phyloP scores from a whole-genome alignment of 257 asterid species.

The Forsythia suspensa region DNA sequence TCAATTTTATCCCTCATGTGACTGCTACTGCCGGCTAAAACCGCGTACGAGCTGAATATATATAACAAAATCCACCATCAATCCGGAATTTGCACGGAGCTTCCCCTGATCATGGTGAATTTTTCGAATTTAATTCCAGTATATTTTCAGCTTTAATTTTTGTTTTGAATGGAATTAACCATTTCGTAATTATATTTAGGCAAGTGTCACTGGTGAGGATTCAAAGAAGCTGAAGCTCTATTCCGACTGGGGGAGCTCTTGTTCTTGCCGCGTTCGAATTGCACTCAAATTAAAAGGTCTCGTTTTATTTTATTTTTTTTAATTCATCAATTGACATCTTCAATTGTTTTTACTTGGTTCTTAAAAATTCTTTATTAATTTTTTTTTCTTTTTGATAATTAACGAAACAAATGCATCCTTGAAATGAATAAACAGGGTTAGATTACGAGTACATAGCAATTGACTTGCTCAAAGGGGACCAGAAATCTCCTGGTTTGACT shows the following conservation, averaged over 20 bases:
- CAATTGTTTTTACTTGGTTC: background rate
- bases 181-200: constrained; percentile 11
- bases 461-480: constrained; percentile 76
- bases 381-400: background rate
- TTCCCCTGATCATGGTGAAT: constrained; percentile 29
- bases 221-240: constrained; percentile 66
- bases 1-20: no score
- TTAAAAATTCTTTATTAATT: background rate
- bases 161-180: background rate
- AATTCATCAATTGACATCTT: background rate
- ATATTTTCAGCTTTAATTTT: background rate
- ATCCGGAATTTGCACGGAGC: background rate
- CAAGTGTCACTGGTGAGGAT: constrained; percentile 30
- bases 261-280: constrained; percentile 77
- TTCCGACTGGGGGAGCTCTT: constrained; percentile 80
- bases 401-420: background rate
- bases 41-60: no score
- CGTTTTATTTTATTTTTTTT: background rate
- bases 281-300: constrained; percentile 79
- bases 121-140: background rate
- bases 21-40: no score
- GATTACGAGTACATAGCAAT: constrained; percentile 71
- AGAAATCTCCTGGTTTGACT: constrained; percentile 60
- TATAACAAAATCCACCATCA: no score
- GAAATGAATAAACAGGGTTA: constrained; percentile 42